Percentiles rank a stretch among this genome's conserved stretches.
Evolutionary conservation across 2,329 filamentous ascomycete species (phyloP).

Genomic region (Alternaria hordeiaustralica): DNA sequence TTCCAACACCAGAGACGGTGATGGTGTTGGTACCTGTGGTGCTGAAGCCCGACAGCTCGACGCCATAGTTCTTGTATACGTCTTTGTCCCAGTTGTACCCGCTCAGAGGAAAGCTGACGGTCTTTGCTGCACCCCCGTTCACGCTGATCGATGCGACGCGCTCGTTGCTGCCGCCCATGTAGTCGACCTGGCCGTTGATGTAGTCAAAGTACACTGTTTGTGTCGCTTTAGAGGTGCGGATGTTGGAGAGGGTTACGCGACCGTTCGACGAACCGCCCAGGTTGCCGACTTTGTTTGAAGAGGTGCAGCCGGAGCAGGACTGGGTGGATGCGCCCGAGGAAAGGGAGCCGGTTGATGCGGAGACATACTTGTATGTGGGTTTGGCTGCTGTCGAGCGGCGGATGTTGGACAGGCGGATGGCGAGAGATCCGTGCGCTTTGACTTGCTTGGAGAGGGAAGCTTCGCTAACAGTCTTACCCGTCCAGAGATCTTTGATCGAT

Average conservation of each 20-base stretch:
- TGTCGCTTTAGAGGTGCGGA: constrained; percentile 22
- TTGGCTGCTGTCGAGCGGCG: constrained; percentile 12
- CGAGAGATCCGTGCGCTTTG: constrained; percentile 22
- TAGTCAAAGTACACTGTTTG: constrained; percentile 26
- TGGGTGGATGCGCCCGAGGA: constrained; percentile 19
- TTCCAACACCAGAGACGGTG: constrained; percentile 17
- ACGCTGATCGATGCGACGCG: constrained; percentile 25
- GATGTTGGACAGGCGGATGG: constrained; percentile 25
- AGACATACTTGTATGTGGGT: constrained; percentile 22
- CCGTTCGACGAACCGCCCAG: constrained; percentile 22
- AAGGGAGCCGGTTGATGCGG: constrained; percentile 23
- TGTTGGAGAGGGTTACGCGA: constrained; percentile 23
- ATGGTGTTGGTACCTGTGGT: constrained; percentile 24
- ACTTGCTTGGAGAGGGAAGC: constrained; percentile 25
- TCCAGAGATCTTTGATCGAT: constrained; percentile 27
- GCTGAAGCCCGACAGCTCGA: constrained; percentile 24
- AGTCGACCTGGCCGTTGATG: constrained; percentile 25
- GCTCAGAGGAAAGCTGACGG: constrained; percentile 23
- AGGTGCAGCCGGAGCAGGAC: constrained; percentile 24
- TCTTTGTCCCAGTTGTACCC: constrained; percentile 28
- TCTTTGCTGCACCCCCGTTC: constrained; percentile 25
- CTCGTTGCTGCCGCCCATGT: constrained; percentile 24
- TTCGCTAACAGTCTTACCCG: constrained; percentile 12
- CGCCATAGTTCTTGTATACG: constrained; percentile 19
- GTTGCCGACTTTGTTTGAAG: constrained; percentile 25